Evolutionary conservation across 768 basidiomycete genomes (phyloP).

Genomic region (Hydnum rufescens): DNA sequence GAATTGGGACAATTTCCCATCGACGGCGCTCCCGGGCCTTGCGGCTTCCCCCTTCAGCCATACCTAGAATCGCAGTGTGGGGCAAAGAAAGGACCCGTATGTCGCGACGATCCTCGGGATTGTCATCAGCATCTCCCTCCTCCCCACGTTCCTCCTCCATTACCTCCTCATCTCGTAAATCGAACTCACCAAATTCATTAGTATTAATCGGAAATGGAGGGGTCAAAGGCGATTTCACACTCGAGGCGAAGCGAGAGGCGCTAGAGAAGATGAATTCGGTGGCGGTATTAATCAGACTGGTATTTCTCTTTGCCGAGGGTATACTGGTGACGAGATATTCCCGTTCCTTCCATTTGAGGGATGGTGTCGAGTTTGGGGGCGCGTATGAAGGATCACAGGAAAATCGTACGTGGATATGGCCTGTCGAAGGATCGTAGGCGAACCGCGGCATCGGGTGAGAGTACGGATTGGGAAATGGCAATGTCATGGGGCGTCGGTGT

Average conservation of each 20-base stretch:
- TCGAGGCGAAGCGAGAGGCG: slow-evolving; percentile 25
- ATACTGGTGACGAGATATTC: slow-evolving; percentile 44
- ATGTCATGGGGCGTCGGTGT: slow-evolving; percentile 54
- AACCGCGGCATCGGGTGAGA: slow-evolving; percentile 48
- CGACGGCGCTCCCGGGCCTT: slow-evolving; percentile 24
- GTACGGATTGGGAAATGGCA: slow-evolving; percentile 59
- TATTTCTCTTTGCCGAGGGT: slow-evolving; percentile 43
- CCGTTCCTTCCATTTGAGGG: slow-evolving; percentile 36
- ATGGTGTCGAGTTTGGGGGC: slow-evolving; percentile 15
- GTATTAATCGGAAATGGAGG: neutral
- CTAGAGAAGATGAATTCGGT: slow-evolving; percentile 33
- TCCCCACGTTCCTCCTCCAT: slow-evolving; percentile 60
- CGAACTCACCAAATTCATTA: slow-evolving; percentile 46
- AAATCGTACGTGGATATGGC: slow-evolving; percentile 42
- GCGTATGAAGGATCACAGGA: slow-evolving; percentile 45
- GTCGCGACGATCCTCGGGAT: slow-evolving; percentile 32
- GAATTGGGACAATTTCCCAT: slow-evolving; percentile 31
- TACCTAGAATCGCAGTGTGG: slow-evolving; percentile 14
- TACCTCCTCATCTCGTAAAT: slow-evolving; percentile 58
- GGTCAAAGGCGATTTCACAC: neutral
- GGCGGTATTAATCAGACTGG: slow-evolving; percentile 48
- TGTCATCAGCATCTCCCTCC: slow-evolving; percentile 63
- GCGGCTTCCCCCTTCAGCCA: slow-evolving; percentile 7
- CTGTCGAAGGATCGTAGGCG: slow-evolving; percentile 31
- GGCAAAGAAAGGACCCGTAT: slow-evolving; percentile 34